Percentiles rank a stretch among this genome's conserved stretches.
Evolutionary conservation across 2,329 filamentous ascomycete species (phyloP).

Genomic region (Gnomoniopsis smithogilvyi): DNA sequence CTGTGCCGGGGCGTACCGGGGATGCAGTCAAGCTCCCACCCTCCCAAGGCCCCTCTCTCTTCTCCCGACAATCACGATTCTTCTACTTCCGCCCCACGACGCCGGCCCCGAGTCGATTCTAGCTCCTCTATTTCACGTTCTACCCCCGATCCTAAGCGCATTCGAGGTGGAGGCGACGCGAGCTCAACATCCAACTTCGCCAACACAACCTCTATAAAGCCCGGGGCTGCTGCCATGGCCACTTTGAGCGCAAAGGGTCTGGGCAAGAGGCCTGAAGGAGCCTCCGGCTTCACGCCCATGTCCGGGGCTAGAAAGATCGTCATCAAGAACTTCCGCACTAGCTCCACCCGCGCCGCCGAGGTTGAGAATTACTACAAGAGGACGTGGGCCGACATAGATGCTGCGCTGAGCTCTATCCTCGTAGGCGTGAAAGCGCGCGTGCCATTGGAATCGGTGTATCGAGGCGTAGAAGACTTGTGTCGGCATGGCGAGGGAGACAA

Average conservation of each 20-base stretch:
- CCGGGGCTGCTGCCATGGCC: conserved; percentile 10
- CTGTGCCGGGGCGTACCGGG: conserved; percentile 11
- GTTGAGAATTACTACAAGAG: conserved; percentile 75
- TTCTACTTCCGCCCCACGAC: conserved; percentile 16
- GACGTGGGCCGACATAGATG: conserved; percentile 70
- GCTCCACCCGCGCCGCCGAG: conserved; percentile 53
- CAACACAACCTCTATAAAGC: not conserved
- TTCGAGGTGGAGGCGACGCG: conserved; percentile 21
- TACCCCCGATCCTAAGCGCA: conserved; percentile 27
- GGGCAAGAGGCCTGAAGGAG: conserved; percentile 36
- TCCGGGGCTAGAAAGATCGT: conserved; percentile 79
- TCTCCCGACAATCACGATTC: conserved; percentile 8
- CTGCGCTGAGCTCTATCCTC: conserved; percentile 73
- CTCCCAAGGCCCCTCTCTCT: conserved; percentile 2
- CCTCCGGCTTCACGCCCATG: conserved; percentile 63
- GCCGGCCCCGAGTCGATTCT: conserved; percentile 29
- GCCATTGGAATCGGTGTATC: conserved; percentile 86
- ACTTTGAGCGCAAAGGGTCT: conserved; percentile 28
- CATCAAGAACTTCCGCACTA: conserved; percentile 84
- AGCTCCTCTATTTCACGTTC: conserved; percentile 15
- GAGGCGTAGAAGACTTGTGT: conserved; percentile 88
- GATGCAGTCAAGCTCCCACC: conserved; percentile 16
- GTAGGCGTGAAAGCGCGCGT: conserved; percentile 56
- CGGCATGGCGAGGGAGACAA: conserved; percentile 68
- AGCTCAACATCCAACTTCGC: not conserved